phyloP scores from a whole-genome alignment of 208 protist species.

The Zelonia costaricensis region DNA sequence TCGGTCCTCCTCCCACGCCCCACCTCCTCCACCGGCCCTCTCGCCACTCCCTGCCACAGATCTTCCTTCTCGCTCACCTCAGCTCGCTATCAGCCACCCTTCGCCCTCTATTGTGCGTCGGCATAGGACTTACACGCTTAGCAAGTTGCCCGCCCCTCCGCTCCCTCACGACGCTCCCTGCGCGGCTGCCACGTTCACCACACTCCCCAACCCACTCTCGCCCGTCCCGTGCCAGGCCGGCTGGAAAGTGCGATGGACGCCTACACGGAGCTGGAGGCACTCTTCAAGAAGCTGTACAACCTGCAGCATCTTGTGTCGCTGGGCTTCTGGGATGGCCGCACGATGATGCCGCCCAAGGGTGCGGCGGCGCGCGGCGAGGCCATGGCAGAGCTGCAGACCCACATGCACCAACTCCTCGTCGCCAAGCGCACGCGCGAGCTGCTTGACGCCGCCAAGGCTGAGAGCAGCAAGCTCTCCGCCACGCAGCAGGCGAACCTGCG shows the following conservation, averaged over 20 bases:
- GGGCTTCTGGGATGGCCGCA: conserved; percentile 48
- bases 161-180: too few relatives aligned
- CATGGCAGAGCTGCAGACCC: conserved; percentile 21
- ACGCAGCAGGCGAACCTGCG: conserved; percentile 56
- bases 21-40: too few relatives aligned
- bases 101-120: too few relatives aligned
- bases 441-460: background rate
- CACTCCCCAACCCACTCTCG: too few relatives aligned
- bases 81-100: too few relatives aligned
- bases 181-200: too few relatives aligned
- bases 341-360: conserved; percentile 63
- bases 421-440: conserved; percentile 1
- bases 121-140: too few relatives aligned
- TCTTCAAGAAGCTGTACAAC: conserved; percentile 42
- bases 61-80: too few relatives aligned
- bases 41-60: too few relatives aligned
- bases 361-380: conserved; percentile 34
- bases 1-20: too few relatives aligned
- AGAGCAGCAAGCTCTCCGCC: conserved; percentile 20
- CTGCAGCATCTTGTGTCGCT: conserved; percentile 39
- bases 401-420: conserved; percentile 25
- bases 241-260: conserved; percentile 29
- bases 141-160: too few relatives aligned
- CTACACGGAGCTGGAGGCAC: conserved; percentile 48
- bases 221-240: too few relatives aligned